Evolutionary conservation across 2,329 filamentous ascomycete genomes (phyloP), one percentile per base, ranked within the genome.

Genomic region (Xylaria arbuscula): DNA sequence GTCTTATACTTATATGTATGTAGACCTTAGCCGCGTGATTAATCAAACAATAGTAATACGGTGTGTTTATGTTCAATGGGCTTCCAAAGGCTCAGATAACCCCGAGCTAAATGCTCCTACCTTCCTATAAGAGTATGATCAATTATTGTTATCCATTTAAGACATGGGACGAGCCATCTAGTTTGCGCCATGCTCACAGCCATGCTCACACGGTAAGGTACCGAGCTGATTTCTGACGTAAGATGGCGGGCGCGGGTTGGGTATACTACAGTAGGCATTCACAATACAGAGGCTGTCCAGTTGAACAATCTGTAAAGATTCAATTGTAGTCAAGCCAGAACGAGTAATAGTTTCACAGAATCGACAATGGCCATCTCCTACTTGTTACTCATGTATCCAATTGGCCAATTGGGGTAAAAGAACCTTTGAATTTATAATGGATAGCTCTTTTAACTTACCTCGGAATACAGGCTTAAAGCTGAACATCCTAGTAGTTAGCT

Each of bases 1-100:
- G 61, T 48, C 50, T 67, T 70, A 64, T 70, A 70, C 28, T 28
- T 28, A 2, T 28, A 28, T 28, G 28, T 28, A 28, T 2, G 28
- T 28, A n/a, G 7, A 36, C 15, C 28, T 50, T 36, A 24, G 22
- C 55, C 53, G 17, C 57, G 36, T 62, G 7, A 53, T 47, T 40
- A 62, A 48, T 53, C 50, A 38, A 28, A 57, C 38, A 32, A 28
- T 45, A 45, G 22, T 45, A 32, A 45, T 42, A 32, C 40, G 38
- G 38, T 4, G 19, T 57, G 19, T 53, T 19, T 54, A 60, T 48
- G 40, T 48, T 60, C 17, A 28, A 38, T 63, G 28, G 32, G 9
- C 53, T 32, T n/a, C 19, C 22, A 38, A 32, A 19, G 48, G 47
- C 40, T 28, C 19, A 13, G 32, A 40, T 48, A 58, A 15, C 24